Percentiles rank a stretch among this genome's conserved stretches.
Evolutionary conservation across 169 alveolate genomes (phyloP).

Genomic region (Plasmodium billcollinsi): DNA sequence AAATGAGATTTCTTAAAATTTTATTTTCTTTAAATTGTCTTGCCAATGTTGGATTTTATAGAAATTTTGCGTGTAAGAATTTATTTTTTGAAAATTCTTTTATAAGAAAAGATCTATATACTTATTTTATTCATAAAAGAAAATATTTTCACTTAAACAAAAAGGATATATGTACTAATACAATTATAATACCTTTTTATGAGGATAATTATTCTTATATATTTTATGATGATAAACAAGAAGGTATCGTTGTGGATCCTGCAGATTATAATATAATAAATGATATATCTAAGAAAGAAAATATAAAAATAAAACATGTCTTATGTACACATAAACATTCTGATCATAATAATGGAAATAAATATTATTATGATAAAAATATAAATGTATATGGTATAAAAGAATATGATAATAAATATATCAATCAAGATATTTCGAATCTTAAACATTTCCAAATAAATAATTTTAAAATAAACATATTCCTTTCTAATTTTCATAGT

Average conservation of each 20-base stretch:
- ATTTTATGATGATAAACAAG: constrained; percentile 55
- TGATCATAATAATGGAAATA: constrained; percentile 66
- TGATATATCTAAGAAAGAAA: constrained; percentile 42
- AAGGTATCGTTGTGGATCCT: constrained; percentile 65
- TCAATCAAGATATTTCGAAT: constrained; percentile 29
- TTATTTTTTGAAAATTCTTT: constrained; percentile 44
- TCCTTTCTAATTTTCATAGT: constrained; percentile 58
- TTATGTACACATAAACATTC: constrained; percentile 68
- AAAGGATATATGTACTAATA: constrained; percentile 33
- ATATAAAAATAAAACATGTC: constrained; percentile 48
- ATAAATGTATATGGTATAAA: constrained; percentile 66
- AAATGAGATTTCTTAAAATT: constrained; percentile 25
- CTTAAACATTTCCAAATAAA: constrained; percentile 32
- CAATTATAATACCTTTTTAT: constrained; percentile 44
- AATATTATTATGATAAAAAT: constrained; percentile 29
- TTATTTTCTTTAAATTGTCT: constrained; percentile 17
- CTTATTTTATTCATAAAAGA: not conserved
- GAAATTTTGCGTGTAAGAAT: constrained; percentile 1
- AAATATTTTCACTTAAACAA: constrained; percentile 29
- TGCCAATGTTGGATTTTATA: constrained; percentile 1
- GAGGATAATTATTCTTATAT: constrained; percentile 54
- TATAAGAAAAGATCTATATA: constrained; percentile 7
- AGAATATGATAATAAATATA: constrained; percentile 43
- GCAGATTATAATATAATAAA: constrained; percentile 33
- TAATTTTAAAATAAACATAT: constrained; percentile 53